Base-by-base conservation (phyloP, 2,329 filamentous ascomycete species). In the Penicillium concentricum region DNA sequence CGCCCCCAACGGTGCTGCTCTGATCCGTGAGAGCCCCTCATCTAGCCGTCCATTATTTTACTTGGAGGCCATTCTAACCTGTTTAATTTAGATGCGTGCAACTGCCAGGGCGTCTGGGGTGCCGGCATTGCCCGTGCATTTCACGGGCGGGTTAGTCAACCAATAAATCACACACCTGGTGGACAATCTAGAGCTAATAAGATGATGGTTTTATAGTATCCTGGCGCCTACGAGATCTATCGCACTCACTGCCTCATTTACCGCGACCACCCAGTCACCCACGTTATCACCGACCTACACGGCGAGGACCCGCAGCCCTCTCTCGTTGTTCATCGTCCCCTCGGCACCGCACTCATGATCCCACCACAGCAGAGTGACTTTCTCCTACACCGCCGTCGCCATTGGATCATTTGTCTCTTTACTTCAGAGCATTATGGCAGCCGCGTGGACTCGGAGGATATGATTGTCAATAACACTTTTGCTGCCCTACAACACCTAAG, bases 401-500 rank as follows among this genome's bases (percentile, higher is more conserved):
- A 84, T 54, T 87, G 81, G 78, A 78, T 87, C 26, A 79, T 81
- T 0, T 87, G 84, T 60, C 68, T 87, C 0, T 86, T 86, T 60
- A 87, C 84, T 0, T 84, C 81, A 2, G 66, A 70, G 3, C 70
- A 71, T 2, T 82, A 78, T 56, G 84, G 84, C 41, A 67, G 58
- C 6, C 78, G 74, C 26, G 64, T 69, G 30, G 71, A 67, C 54
- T 57, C 72, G 0, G 72, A 73, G 1, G 66, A 70, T 0, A 62
- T 68, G 15, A 84, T 87, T 37, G 51, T 86, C 12, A 62, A 62
- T 4, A 79, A 80, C 28, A 86, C 84, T 0, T 67, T 62, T 16
- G 65, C 70, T 3, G 81, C 84, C 1, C 71, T 87, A 58, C 63
- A 68, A 48, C 76, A 82, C 67, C 63, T 86, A 63, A 68, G 82